These are phyloP conservation scores for Seminavis robusta DNA, from an alignment of 108 stramenopile genomes.

Conservation along the genomic window DNA sequence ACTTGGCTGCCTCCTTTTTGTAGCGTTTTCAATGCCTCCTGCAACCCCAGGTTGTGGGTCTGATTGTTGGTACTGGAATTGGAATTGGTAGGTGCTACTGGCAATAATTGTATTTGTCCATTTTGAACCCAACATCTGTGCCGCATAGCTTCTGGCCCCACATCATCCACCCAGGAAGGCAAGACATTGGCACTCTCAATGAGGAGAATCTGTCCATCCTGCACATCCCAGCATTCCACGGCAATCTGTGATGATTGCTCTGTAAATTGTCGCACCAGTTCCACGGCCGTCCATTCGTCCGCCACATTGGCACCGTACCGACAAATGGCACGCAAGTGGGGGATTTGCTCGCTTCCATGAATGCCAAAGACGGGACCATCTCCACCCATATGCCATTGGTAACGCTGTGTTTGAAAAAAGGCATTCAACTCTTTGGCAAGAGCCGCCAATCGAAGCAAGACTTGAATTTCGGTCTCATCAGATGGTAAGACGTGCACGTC, in stretches of 20 bases:
- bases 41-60: not conserved
- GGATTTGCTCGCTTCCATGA: conserved; percentile 27
- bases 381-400: conserved; percentile 57
- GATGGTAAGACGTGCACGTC: conserved; percentile 23
- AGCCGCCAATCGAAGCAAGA: conserved; percentile 20
- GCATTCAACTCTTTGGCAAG: conserved; percentile 22
- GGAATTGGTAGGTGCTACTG: not conserved
- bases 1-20: too few species aligned
- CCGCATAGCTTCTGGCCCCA: conserved; percentile 39
- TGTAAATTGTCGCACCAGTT: conserved; percentile 33
- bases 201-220: conserved; percentile 72
- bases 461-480: not conserved
- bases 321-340: conserved; percentile 65
- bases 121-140: conserved; percentile 65
- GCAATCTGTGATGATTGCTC: conserved; percentile 27
- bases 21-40: too few species aligned
- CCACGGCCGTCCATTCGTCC: conserved; percentile 62
- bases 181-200: conserved; percentile 68
- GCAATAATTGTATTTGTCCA: conserved; percentile 50
- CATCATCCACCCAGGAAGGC: conserved; percentile 67
- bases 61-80: not conserved
- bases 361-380: conserved; percentile 80
- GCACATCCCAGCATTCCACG: conserved; percentile 59
- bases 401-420: conserved; percentile 20
- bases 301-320: conserved; percentile 49